These are phyloP conservation scores for Carex pumila DNA, from an alignment of 176 grass and related monocot genomes.

Conservation along the genomic window DNA sequence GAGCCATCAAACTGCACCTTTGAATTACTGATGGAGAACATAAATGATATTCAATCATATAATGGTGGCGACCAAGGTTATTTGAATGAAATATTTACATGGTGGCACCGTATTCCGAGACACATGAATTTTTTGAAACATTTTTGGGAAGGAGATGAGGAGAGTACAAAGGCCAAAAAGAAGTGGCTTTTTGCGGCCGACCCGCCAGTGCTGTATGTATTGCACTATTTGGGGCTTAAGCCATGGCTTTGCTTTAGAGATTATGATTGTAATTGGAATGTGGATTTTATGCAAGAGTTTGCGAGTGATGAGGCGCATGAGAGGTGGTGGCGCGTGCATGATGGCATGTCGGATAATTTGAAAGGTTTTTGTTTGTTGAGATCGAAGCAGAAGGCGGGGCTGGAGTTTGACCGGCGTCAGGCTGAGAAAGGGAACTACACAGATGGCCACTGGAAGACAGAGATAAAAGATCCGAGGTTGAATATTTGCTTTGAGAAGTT, in stretches of 20 bases:
- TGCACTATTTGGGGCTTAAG: constrained; percentile 75
- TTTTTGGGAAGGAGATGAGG: constrained; percentile 94
- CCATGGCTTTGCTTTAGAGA: constrained; percentile 92
- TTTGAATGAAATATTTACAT: constrained; percentile 93
- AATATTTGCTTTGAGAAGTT: constrained; percentile 82
- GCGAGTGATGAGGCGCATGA: constrained; percentile 69
- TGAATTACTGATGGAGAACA: constrained; percentile 78
- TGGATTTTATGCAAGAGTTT: constrained; percentile 56
- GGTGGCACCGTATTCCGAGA: constrained; percentile 85
- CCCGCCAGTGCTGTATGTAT: constrained; percentile 62
- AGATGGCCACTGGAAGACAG: constrained; percentile 66
- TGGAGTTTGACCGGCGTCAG: constrained; percentile 80
- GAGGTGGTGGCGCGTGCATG: constrained; percentile 80
- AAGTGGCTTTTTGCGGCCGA: constrained; percentile 58
- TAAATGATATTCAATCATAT: constrained; percentile 85
- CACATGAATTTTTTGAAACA: constrained; percentile 98
- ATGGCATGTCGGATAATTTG: constrained; percentile 69
- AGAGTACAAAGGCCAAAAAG: constrained; percentile 70
- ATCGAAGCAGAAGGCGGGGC: constrained; percentile 67
- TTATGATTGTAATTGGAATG: constrained; percentile 94
- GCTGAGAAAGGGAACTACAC: constrained; percentile 72
- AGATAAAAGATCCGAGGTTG: constrained; percentile 55
- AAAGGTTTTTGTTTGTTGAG: constrained; percentile 69
- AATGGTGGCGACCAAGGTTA: constrained; percentile 94
- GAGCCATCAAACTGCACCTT: constrained; percentile 95